phyloP scores from a whole-genome alignment of 306 rosid species.

The Malus orientalis region DNA sequence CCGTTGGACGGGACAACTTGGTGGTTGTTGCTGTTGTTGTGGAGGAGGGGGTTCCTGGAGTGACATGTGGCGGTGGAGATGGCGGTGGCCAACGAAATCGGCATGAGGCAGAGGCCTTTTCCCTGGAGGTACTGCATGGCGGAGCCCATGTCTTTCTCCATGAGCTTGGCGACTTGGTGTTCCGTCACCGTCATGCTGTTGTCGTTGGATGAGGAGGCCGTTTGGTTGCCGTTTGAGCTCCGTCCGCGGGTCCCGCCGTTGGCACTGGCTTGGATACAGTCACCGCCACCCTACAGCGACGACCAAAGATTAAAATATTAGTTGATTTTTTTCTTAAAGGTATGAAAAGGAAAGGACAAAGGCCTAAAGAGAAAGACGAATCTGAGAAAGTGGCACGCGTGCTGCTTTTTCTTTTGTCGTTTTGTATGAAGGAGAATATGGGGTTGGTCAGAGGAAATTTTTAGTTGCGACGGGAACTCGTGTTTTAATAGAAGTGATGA shows the following conservation, averaged over 20 bases:
- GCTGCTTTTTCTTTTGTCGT: constrained; percentile 71
- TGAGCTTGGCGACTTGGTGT: constrained; percentile 88
- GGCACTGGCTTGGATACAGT: constrained; percentile 45
- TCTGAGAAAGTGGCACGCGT: constrained; percentile 81
- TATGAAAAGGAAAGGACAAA: constrained; percentile 7
- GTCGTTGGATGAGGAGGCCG: constrained; percentile 46
- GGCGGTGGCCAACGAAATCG: constrained; percentile 88
- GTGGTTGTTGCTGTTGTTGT: background rate
- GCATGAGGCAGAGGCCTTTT: constrained; percentile 97
- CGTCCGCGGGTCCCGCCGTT: constrained; percentile 24
- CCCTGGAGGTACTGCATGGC: constrained; percentile 99
- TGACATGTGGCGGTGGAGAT: constrained; percentile 85
- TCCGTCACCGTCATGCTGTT: constrained; percentile 70
- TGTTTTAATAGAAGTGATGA: too few species aligned
- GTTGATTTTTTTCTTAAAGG: background rate
- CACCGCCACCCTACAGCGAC: constrained; percentile 61
- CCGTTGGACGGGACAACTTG: constrained; percentile 36
- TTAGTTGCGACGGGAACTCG: too few species aligned
- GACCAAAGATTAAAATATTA: constrained; percentile 3
- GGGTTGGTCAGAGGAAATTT: background rate
- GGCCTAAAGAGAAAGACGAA: constrained; percentile 24
- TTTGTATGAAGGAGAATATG: constrained; percentile 34
- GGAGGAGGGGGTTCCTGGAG: constrained; percentile 48
- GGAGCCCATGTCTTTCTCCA: constrained; percentile 98
- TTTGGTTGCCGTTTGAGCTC: constrained; percentile 28